Percentiles rank a stretch among this genome's conserved stretches.
Evolutionary conservation across 129 eudicot genomes (phyloP).

Genomic region (Pseudognaphalium luteoalbum): DNA sequence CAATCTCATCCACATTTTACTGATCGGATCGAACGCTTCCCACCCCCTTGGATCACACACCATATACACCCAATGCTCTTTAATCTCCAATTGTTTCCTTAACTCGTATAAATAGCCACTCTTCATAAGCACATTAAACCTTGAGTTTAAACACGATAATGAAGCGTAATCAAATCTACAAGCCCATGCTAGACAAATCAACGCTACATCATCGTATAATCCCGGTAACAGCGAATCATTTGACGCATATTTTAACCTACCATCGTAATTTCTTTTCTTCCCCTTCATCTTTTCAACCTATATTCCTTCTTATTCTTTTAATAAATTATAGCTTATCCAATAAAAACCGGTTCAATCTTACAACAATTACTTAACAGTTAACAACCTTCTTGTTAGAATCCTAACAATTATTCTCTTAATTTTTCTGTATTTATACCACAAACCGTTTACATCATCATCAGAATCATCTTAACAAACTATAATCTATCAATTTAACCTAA

Average conservation of each 20-base stretch:
- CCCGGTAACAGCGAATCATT: slow-evolving; percentile 60
- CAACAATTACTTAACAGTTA: slow-evolving; percentile 15
- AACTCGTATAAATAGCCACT: slow-evolving; percentile 59
- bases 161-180: slow-evolving; percentile 62
- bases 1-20: slow-evolving; percentile 61
- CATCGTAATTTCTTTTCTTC: slow-evolving; percentile 39
- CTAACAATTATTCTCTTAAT: too few species aligned
- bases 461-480: slow-evolving; percentile 15
- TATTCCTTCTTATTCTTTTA: background rate
- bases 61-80: slow-evolving; percentile 82
- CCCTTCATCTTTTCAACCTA: slow-evolving; percentile 21
- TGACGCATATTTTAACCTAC: slow-evolving; percentile 28
- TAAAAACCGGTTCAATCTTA: slow-evolving; percentile 18
- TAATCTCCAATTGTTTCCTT: slow-evolving; percentile 52
- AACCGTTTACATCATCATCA: slow-evolving; percentile 32
- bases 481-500: slow-evolving; percentile 31
- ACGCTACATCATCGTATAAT: slow-evolving; percentile 62
- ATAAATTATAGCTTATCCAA: slow-evolving; percentile 14
- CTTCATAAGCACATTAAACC: slow-evolving; percentile 48
- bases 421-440: too few species aligned
- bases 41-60: slow-evolving; percentile 75
- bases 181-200: slow-evolving; percentile 60
- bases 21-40: slow-evolving; percentile 66
- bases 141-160: slow-evolving; percentile 45
- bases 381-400: slow-evolving; percentile 23